These are phyloP conservation scores for Calendula officinalis DNA, from an alignment of 129 eudicot species.

Conservation along the genomic window DNA sequence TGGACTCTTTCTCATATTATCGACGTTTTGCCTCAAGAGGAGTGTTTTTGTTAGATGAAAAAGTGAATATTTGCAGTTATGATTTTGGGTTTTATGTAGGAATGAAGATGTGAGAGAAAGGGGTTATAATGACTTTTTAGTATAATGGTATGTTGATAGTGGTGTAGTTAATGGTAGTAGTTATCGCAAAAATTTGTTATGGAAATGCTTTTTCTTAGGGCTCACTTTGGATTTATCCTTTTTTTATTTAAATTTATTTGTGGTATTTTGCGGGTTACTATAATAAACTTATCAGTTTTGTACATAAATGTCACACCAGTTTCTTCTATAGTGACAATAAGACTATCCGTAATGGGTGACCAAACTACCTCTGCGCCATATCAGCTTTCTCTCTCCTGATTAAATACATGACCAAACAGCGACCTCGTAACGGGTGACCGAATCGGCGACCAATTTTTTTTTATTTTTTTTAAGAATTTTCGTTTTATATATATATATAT, in stretches of 20 bases:
- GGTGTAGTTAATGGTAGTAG: conserved; percentile 50
- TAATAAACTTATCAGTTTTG: too few relatives aligned
- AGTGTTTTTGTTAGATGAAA: conserved; percentile 16
- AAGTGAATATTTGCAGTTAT: conserved; percentile 7
- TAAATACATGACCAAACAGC: too few relatives aligned
- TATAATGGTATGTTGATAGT: conserved; percentile 50
- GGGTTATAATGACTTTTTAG: conserved; percentile 30
- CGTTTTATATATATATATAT: too few relatives aligned
- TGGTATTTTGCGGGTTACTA: conserved; percentile 41
- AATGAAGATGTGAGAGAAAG: conserved; percentile 26
- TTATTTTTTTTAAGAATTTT: too few relatives aligned
- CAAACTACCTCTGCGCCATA: too few relatives aligned
- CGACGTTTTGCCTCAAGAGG: conserved; percentile 41
- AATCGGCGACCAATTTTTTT: too few relatives aligned
- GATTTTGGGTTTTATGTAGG: conserved; percentile 28
- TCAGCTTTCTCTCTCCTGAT: too few relatives aligned
- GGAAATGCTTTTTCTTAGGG: conserved; percentile 39
- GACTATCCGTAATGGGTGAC: too few relatives aligned
- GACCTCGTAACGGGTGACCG: too few relatives aligned
- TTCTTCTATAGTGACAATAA: too few relatives aligned
- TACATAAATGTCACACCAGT: too few relatives aligned
- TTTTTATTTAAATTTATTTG: conserved; percentile 1
- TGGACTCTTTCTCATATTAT: conserved; percentile 52
- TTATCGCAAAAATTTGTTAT: conserved; percentile 43
- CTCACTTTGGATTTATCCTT: conserved; percentile 13